These are phyloP conservation scores for Gossypium herbaceum DNA, from an alignment of 345 rosid species.

Conservation along the genomic window DNA sequence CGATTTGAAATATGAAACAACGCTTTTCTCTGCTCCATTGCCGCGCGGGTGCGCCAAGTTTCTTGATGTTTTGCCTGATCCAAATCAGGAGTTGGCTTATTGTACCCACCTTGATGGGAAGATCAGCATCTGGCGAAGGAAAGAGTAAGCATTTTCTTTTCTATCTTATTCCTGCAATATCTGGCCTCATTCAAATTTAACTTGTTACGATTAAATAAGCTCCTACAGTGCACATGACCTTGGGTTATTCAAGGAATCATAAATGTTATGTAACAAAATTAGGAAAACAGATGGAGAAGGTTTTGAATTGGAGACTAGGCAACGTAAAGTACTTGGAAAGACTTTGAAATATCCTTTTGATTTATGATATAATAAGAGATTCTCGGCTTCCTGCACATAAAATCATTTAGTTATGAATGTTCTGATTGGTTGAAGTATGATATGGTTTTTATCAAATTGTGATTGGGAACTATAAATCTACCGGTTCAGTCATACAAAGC, in stretches of 20 bases:
- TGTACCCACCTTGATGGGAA: constrained; percentile 89
- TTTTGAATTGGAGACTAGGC: background rate
- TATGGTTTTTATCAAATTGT: background rate
- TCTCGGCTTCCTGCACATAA: background rate
- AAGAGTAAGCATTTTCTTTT: constrained; percentile 52
- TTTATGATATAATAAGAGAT: background rate
- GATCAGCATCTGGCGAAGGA: constrained; percentile 88
- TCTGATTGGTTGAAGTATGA: background rate
- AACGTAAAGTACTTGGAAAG: background rate
- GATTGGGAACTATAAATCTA: background rate
- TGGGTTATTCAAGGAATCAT: background rate
- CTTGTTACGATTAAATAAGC: background rate
- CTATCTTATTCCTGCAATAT: background rate
- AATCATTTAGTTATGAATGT: constrained; percentile 1
- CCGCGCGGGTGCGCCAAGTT: constrained; percentile 88
- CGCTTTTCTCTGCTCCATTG: constrained; percentile 54
- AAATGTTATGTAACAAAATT: background rate
- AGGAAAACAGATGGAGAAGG: background rate
- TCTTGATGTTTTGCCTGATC: constrained; percentile 87
- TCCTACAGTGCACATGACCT: background rate
- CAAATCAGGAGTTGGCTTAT: constrained; percentile 63
- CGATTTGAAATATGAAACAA: constrained; percentile 76
- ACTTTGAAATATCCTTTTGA: background rate
- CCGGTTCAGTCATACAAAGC: background rate
- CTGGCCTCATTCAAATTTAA: background rate